Conservation (phyloP, 495 filamentous ascomycete genomes). For the Pyronema domesticum region DNA sequence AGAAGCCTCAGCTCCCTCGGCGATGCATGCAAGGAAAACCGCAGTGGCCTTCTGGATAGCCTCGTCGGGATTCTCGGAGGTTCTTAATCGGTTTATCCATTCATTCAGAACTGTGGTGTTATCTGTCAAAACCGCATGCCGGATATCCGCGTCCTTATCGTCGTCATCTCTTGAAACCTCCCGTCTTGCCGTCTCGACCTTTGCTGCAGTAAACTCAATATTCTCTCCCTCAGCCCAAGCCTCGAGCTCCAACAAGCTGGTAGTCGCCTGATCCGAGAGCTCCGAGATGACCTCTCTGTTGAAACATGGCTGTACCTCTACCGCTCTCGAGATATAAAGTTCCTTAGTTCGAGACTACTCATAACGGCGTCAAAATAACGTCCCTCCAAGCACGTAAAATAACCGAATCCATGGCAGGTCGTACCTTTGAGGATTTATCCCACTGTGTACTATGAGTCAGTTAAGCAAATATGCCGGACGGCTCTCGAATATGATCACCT, state of each 20-base stretch:
- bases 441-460: constrained; percentile 32
- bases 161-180: constrained; percentile 58
- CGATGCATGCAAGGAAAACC: constrained; percentile 73
- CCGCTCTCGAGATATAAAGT: constrained; percentile 82
- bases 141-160: constrained; percentile 71
- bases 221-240: constrained; percentile 95
- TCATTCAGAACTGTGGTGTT: constrained; percentile 46
- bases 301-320: constrained; percentile 96
- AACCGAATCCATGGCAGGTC: not conserved
- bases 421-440: constrained; percentile 95
- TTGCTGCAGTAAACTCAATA: constrained; percentile 53
- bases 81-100: constrained; percentile 37
- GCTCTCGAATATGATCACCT: constrained; percentile 35
- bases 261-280: constrained; percentile 88
- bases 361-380: constrained; percentile 14
- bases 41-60: constrained; percentile 59
- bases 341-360: constrained; percentile 81
- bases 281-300: constrained; percentile 92
- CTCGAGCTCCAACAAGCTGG: constrained; percentile 74
- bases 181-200: constrained; percentile 44
- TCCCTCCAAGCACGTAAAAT: not conserved
- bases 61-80: constrained; percentile 32
- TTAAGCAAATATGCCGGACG: constrained; percentile 3
- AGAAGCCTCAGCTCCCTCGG: constrained; percentile 63
- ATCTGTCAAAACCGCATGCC: constrained; percentile 66